These are phyloP conservation scores for Globisporangium emineosum DNA, from an alignment of 352 stramenopile genomes.

Conservation along the genomic window DNA sequence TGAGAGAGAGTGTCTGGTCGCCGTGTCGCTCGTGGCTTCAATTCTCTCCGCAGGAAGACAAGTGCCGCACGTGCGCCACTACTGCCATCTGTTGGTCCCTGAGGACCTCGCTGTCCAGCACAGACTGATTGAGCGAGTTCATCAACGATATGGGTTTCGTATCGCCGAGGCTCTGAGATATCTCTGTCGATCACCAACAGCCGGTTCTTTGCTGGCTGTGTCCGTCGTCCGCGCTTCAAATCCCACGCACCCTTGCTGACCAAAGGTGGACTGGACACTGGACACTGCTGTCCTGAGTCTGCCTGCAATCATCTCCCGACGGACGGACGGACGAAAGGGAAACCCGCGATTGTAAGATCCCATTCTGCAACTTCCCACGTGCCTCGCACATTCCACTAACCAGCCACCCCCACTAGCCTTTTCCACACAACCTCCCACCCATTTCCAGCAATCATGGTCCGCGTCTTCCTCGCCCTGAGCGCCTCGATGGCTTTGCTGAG, in stretches of 20 bases:
- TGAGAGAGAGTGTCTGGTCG: background rate
- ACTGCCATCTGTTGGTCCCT: background rate
- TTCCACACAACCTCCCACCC: background rate
- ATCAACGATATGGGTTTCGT: background rate
- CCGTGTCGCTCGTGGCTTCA: constrained; percentile 7
- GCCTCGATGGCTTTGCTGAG: constrained; percentile 28
- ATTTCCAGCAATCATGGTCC: constrained; percentile 27
- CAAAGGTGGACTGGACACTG: constrained; percentile 8
- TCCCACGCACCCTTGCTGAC: background rate
- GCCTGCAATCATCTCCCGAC: background rate
- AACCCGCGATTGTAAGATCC: background rate
- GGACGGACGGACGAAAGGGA: no score
- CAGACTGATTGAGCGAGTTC: background rate
- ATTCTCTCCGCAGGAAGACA: background rate
- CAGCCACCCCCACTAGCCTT: background rate
- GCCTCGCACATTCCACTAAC: constrained; percentile 3
- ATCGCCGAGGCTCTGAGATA: constrained; percentile 6
- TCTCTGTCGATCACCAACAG: constrained; percentile 12
- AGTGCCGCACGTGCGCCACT: constrained; percentile 2
- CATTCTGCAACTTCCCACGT: constrained; percentile 16
- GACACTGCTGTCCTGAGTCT: background rate
- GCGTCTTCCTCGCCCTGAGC: constrained; percentile 39
- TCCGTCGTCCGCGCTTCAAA: constrained; percentile 1
- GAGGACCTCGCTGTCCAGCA: constrained; percentile 5
- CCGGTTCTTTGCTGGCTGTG: constrained; percentile 7